These are phyloP conservation scores for Pisolithus sp. DNA, from an alignment of 768 basidiomycete genomes.

Conservation along the genomic window DNA sequence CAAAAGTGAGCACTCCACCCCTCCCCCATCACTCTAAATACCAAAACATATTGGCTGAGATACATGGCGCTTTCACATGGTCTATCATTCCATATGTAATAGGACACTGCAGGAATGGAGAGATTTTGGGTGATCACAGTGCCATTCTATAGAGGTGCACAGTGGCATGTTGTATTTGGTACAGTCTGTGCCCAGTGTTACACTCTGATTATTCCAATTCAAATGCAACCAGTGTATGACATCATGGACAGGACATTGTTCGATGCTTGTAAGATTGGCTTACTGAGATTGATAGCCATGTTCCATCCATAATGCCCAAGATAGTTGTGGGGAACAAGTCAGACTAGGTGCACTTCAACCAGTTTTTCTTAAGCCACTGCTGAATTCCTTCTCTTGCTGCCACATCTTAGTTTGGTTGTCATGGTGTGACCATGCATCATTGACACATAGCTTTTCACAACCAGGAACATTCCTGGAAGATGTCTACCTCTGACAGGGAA, in stretches of 20 bases:
- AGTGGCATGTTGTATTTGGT: no score
- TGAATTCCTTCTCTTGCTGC: neutral
- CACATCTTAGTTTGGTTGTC: no score
- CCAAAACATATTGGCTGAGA: no score
- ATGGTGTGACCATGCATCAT: neutral
- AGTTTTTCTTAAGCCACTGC: neutral
- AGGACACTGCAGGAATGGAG: no score
- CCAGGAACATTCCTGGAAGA: slow-evolving; percentile 82
- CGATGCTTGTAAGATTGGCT: slow-evolving; percentile 94
- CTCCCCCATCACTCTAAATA: neutral
- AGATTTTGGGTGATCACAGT: no score
- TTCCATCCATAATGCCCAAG: no score
- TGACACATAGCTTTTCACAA: neutral
- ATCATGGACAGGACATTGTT: slow-evolving; percentile 89
- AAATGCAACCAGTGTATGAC: slow-evolving; percentile 70
- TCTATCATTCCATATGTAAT: no score
- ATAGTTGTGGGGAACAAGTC: no score
- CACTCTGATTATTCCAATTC: neutral
- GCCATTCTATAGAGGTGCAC: no score
- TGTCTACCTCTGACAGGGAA: slow-evolving; percentile 43
- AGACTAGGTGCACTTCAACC: slow-evolving; percentile 19
- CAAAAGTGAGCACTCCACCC: no score
- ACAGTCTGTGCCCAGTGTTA: no score
- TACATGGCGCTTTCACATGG: no score
- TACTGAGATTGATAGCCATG: slow-evolving; percentile 89